These are phyloP conservation scores for Lunularia cruciata DNA, from an alignment of 225 moss, liverwort and hornwort species.

Conservation along the genomic window DNA sequence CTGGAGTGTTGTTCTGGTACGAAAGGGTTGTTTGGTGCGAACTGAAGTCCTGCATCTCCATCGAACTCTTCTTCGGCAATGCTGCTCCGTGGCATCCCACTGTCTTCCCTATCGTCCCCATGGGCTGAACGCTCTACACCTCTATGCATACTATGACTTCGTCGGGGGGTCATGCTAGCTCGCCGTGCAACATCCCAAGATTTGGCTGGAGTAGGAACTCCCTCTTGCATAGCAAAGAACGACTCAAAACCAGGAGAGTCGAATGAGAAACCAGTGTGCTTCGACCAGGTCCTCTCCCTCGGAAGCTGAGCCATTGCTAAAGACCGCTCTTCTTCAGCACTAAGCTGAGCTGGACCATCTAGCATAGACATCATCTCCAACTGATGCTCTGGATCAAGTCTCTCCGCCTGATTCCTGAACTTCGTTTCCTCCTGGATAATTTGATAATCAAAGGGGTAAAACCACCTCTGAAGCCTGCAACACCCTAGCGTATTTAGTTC, in stretches of 20 bases:
- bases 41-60: background rate
- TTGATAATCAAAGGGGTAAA: slow-evolving; percentile 81
- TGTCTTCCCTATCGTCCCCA: slow-evolving; percentile 9
- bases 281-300: slow-evolving; percentile 63
- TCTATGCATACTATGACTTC: slow-evolving; percentile 17
- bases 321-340: slow-evolving; percentile 59
- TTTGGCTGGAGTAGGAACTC: slow-evolving; percentile 80
- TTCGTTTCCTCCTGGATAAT: slow-evolving; percentile 74
- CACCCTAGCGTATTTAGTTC: background rate
- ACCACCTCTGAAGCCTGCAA: slow-evolving; percentile 74
- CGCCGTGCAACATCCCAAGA: slow-evolving; percentile 93
- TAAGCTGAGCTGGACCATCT: slow-evolving; percentile 42
- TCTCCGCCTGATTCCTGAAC: slow-evolving; percentile 21
- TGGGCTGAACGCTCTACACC: slow-evolving; percentile 5
- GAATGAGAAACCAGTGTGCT: slow-evolving; percentile 87
- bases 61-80: slow-evolving; percentile 21
- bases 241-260: slow-evolving; percentile 94
- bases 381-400: slow-evolving; percentile 39
- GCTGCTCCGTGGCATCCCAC: slow-evolving; percentile 9
- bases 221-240: slow-evolving; percentile 82
- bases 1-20: slow-evolving; percentile 7
- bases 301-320: slow-evolving; percentile 88
- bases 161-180: slow-evolving; percentile 69
- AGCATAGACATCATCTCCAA: slow-evolving; percentile 73
- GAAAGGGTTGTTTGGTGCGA: slow-evolving; percentile 19